phyloP scores from a whole-genome alignment of 495 filamentous ascomycete species.

The Penicillium subrubescens region DNA sequence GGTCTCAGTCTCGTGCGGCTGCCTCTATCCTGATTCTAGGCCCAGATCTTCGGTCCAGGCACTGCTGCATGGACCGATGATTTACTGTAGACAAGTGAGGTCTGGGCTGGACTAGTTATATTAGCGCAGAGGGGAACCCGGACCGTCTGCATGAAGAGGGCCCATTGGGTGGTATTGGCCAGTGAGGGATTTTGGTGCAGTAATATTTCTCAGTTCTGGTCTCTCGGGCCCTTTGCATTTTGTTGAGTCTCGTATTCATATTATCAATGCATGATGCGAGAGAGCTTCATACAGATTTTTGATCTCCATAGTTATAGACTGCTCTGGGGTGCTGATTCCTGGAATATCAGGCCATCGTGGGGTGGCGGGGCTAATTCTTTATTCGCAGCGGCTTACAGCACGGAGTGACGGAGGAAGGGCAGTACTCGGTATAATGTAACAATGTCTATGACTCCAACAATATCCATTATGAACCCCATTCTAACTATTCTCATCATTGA shows the following conservation, averaged over 20 bases:
- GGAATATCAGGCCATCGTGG: background rate
- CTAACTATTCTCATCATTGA: background rate
- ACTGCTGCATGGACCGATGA: background rate
- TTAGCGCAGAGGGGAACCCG: conserved; percentile 5
- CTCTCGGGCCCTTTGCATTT: background rate
- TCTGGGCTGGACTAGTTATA: background rate
- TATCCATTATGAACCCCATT: background rate
- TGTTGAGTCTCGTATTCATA: background rate
- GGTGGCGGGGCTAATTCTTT: background rate
- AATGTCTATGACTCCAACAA: background rate
- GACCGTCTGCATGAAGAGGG: background rate
- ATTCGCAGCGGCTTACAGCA: background rate
- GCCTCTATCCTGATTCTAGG: background rate
- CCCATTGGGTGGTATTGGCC: background rate
- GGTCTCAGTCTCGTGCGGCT: background rate
- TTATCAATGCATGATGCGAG: background rate
- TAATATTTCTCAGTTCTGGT: background rate
- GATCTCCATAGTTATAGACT: too few species aligned
- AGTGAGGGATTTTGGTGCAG: background rate
- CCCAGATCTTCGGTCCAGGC: background rate
- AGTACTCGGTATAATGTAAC: too few species aligned
- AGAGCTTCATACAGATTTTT: background rate
- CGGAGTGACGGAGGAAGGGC: background rate
- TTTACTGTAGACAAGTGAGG: background rate
- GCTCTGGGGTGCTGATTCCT: background rate